A percentile compares a stretch with the other conserved stretches of the same genome.
Evolutionary conservation across 345 rosid genomes (phyloP).

Genomic region (Eucalyptus curtisii): DNA sequence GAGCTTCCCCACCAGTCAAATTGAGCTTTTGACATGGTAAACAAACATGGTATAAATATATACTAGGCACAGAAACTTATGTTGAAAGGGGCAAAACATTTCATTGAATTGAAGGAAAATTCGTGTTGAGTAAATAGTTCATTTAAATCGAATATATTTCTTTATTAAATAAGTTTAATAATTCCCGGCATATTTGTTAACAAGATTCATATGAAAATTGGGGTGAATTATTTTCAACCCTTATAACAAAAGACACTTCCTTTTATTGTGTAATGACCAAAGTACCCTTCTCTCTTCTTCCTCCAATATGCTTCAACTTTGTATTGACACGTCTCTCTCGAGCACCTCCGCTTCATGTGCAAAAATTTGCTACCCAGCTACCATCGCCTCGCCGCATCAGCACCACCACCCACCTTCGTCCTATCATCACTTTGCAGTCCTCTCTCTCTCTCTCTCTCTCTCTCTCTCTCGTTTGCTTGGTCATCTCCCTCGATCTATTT

Average conservation of each 20-base stretch:
- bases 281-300: not conserved
- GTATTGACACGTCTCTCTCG: not conserved
- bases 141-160: fast-evolving
- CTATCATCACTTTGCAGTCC: not conserved
- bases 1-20: not conserved
- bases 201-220: not conserved
- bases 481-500: not conserved
- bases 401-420: not conserved
- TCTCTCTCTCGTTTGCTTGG: not conserved
- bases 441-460: not conserved
- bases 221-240: not conserved
- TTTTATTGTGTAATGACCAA: not conserved
- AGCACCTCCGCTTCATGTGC: not conserved
- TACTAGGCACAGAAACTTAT: not conserved
- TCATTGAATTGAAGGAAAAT: not conserved
- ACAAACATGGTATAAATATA: not conserved
- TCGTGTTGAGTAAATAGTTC: not conserved
- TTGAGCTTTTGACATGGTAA: not conserved
- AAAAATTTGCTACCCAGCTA: not conserved
- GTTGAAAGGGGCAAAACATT: not conserved
- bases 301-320: not conserved
- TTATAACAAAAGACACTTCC: not conserved
- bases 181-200: fast-evolving
- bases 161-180: not conserved
- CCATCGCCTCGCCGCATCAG: not conserved